Conservation (phyloP, 352 stramenopile genomes). For the Phytophthora macrochlamydospora region DNA sequence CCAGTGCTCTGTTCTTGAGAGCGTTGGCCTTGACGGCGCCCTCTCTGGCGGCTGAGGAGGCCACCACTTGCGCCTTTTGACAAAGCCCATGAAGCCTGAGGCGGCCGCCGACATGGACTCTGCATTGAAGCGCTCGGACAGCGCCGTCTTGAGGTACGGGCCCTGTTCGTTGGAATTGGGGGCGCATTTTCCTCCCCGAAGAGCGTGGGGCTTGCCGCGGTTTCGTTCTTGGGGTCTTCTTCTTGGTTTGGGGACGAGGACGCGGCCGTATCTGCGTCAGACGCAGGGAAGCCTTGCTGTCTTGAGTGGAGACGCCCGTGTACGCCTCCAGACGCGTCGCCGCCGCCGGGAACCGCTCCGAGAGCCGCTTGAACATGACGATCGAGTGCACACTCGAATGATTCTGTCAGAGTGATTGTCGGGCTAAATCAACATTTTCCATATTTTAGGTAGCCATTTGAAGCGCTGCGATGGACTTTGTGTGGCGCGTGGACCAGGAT, state of each 20-base stretch:
- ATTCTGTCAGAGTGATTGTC: neutral
- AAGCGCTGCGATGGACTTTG: constrained; percentile 15
- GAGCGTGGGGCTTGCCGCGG: constrained; percentile 21
- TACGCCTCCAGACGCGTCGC: constrained; percentile 75
- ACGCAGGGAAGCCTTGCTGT: constrained; percentile 26
- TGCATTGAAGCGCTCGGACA: constrained; percentile 72
- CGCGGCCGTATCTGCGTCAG: constrained; percentile 12
- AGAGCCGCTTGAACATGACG: constrained; percentile 80
- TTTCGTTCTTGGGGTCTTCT: constrained; percentile 9
- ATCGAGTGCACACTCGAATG: neutral
- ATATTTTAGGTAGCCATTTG: constrained; percentile 16
- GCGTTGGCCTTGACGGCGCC: constrained; percentile 73
- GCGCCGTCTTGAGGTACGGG: constrained; percentile 56
- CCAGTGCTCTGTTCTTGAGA: constrained; percentile 76
- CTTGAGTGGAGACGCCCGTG: constrained; percentile 26
- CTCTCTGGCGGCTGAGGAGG: constrained; percentile 71
- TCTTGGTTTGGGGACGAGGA: constrained; percentile 21
- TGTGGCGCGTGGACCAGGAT: constrained; percentile 42
- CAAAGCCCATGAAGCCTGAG: constrained; percentile 80
- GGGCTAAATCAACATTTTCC: no score
- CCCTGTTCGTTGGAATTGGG: constrained; percentile 46
- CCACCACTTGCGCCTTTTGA: constrained; percentile 84
- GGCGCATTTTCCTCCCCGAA: constrained; percentile 30
- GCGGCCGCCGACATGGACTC: constrained; percentile 71
- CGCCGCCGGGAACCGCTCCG: constrained; percentile 73